Base-by-base conservation (phyloP, 768 basidiomycete species). In the Lactarius vividus region DNA sequence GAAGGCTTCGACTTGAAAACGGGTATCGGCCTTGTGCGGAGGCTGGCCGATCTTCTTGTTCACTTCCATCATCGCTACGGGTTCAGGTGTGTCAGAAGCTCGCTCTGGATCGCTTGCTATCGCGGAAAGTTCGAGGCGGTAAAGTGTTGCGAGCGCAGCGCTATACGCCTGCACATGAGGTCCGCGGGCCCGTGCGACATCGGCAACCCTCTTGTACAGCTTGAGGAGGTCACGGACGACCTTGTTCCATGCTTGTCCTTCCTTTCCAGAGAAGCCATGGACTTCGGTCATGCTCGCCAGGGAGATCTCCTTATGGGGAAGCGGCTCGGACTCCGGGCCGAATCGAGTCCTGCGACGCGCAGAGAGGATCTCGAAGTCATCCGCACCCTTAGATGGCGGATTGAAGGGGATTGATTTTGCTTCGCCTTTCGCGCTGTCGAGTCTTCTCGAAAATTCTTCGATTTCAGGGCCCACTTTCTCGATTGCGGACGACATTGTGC, bases 121-220 rank as follows among this genome's bases (percentile, higher is more conserved):
- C 11, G 62, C 70, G 7, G 66, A 61, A 55, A 77, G 66, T 66
- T 77, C 75, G 20, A 75, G 63, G 9, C 69, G 70, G 62, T 75
- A 78, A 2, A 77, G 71, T 13, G 72, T 74, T 9, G 75, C 61
- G 28, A 78, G 71, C 4, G 77, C 75, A 1, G 75, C 75, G 16
- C 76, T 74, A 53, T 77, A 78, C 0, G 79, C 77, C 56, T 66
- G 67, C 3, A 71, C 64, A 57, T 79, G 77, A 0, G 78, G 74
- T 1, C 74, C 72, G 6, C 72, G 73, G 10, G 70, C 72, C 9
- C 29, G 62, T 1, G 75, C 73, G 1, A 77, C 68, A 26, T 69
- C 64, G 2, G 60, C 60, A n/a, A 73, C 70, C 29, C 68, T 63
- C 26, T 57, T 63, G 63, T 79, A 79, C 0, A 68, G 63, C 4